Base-by-base conservation (phyloP, 1,284 basidiomycete genomes). In the Quambalaria eucalypti region DNA sequence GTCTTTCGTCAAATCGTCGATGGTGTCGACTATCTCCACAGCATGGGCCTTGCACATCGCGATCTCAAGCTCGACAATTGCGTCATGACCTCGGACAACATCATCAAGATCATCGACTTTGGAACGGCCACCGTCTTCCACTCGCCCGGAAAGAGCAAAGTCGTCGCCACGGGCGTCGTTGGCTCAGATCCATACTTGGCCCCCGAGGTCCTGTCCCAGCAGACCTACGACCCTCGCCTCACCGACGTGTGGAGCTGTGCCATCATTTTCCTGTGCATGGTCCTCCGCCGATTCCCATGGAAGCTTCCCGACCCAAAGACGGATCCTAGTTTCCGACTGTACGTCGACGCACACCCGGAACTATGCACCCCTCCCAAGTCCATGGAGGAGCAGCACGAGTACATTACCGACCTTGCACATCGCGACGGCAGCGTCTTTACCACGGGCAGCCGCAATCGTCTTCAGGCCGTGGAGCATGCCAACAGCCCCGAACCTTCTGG, bases 21-120 rank as follows among this genome's bases (percentile, higher is more conserved):
- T 71, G 95, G 95, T 54, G 93, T 99, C 65, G 88, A 95, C 77
- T 98, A 99, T 76, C 84, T 99, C 54, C 95, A 99, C 78, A 86
- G 87, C 60, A 87, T 98, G 80, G 95, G 95, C 38, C 85, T 98
- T 30, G 95, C 95, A 1, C 95, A 99, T 74, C 87, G 95, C 38
- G 95, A 99, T 78, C 83, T 99, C 77, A 99, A 99, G 78, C 86
- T 99, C 62, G 95, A 99, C 80, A 99, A 99, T 77, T 98, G 95
- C 76, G 95, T 99, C 78, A 95, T 99, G 89, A 96, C 89, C 28
- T 81, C 81, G 2, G 82, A 86, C 72, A 92, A 96, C 74, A 84
- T 95, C 64, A 88, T 99, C 80, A 99, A 99, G 78, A 83, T 99
- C 62, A 99, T 99, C 78, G 95, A 99, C 78, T 99, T 99, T 78